Percentiles rank a stretch among this genome's conserved stretches.
Evolutionary conservation across 306 rosid genomes (phyloP).

Genomic region (Cucurbita maxima): DNA sequence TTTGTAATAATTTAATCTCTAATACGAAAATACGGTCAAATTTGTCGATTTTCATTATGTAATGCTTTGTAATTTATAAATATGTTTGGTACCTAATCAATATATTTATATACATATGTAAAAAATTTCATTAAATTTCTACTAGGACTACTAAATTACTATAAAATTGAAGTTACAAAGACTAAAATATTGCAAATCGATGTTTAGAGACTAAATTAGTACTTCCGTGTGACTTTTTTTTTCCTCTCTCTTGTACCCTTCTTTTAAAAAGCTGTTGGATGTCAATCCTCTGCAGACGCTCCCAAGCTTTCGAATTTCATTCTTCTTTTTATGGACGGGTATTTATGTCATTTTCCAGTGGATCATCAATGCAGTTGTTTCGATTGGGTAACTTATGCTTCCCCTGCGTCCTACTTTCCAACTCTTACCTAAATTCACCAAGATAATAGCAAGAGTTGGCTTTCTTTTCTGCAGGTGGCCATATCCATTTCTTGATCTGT

Average conservation of each 20-base stretch:
- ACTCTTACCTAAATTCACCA: background rate
- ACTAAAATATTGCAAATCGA: background rate
- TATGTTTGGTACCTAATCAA: too few relatives aligned
- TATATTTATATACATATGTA: too few relatives aligned
- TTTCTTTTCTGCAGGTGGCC: slow-evolving; percentile 66
- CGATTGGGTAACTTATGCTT: slow-evolving; percentile 31
- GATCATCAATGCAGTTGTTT: slow-evolving; percentile 38
- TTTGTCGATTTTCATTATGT: too few relatives aligned
- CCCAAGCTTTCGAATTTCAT: slow-evolving; percentile 41
- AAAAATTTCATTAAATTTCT: background rate
- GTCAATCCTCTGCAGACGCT: slow-evolving; percentile 33
- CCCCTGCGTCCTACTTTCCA: background rate
- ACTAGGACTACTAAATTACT: background rate
- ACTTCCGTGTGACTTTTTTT: background rate
- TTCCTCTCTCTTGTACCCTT: background rate
- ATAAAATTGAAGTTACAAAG: background rate
- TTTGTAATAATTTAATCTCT: background rate
- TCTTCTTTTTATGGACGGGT: slow-evolving; percentile 60
- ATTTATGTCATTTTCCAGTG: slow-evolving; percentile 47
- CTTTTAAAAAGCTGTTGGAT: background rate
- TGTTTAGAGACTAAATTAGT: background rate
- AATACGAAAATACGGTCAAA: too few relatives aligned
- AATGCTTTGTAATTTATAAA: too few relatives aligned
- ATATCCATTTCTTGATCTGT: slow-evolving; percentile 70
- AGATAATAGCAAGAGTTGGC: slow-evolving; percentile 1